A percentile compares a stretch with the other conserved stretches of the same genome.
phyloP scores from a whole-genome alignment of 2,329 filamentous ascomycete genomes.

The Emergomyces pasteurianus region DNA sequence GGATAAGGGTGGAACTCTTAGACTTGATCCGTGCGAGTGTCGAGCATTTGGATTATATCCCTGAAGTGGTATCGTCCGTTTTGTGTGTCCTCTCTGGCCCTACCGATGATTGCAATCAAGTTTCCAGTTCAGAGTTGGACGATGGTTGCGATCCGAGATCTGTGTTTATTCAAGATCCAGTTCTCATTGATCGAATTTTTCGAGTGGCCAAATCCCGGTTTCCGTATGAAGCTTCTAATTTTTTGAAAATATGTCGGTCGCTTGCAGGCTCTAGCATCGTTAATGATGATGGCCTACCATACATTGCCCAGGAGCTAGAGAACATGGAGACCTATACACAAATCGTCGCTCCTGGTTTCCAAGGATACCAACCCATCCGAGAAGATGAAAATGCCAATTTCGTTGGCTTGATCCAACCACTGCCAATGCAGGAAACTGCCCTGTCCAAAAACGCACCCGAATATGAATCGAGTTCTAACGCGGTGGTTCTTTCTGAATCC shows the following conservation, averaged over 20 bases:
- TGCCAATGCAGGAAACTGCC: conserved; percentile 36
- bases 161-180: conserved; percentile 45
- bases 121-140: conserved; percentile 9
- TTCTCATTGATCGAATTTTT: conserved; percentile 49
- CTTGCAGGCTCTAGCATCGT: conserved; percentile 41
- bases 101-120: conserved; percentile 12
- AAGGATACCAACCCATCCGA: conserved; percentile 61
- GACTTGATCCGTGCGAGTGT: conserved; percentile 59
- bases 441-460: conserved; percentile 3
- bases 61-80: conserved; percentile 55
- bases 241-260: conserved; percentile 58
- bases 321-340: conserved; percentile 66
- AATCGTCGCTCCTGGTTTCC: conserved; percentile 58
- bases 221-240: conserved; percentile 73
- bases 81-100: conserved; percentile 49
- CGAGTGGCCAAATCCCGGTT: conserved; percentile 63
- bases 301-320: conserved; percentile 53
- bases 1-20: conserved; percentile 53
- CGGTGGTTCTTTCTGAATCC: conserved; percentile 24
- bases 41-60: conserved; percentile 57
- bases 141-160: conserved; percentile 29
- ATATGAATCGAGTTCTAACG: conserved; percentile 15
- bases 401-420: conserved; percentile 51
- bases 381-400: conserved; percentile 80
- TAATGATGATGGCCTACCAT: conserved; percentile 36